These are phyloP conservation scores for Senecio squalidus DNA, from an alignment of 140 eudicot genomes.

Conservation along the genomic window DNA sequence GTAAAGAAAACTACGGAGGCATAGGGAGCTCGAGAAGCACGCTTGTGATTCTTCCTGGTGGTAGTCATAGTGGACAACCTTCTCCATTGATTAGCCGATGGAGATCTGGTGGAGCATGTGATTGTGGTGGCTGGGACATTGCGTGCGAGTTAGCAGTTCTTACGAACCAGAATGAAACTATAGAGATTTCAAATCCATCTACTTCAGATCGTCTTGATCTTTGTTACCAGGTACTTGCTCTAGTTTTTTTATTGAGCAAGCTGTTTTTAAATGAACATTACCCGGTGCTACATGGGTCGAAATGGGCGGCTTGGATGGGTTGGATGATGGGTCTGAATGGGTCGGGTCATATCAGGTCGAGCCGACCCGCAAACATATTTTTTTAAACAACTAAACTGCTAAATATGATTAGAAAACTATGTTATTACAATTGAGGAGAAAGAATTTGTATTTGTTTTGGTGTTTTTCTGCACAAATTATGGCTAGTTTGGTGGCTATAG, in stretches of 20 bases:
- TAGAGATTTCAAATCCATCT: not conserved
- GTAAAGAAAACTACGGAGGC: conserved; percentile 20
- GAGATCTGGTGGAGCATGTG: conserved; percentile 83
- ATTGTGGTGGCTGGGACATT: conserved; percentile 95
- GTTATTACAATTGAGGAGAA: no score
- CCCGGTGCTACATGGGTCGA: not conserved
- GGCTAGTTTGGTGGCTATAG: no score
- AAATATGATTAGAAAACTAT: no score
- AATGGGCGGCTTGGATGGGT: not conserved
- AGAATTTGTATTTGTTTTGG: no score
- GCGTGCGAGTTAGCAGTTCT: conserved; percentile 62
- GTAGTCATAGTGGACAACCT: conserved; percentile 58
- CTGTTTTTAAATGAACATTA: not conserved
- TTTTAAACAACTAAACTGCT: no score
- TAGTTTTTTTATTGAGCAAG: not conserved
- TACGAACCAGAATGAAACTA: conserved; percentile 20
- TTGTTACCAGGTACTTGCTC: conserved; percentile 46
- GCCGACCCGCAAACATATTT: no score
- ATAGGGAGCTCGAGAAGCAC: conserved; percentile 31
- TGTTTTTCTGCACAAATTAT: no score
- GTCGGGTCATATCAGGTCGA: no score
- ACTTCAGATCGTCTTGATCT: conserved; percentile 36
- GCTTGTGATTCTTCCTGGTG: conserved; percentile 65
- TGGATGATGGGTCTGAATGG: not conserved
- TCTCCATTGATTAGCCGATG: conserved; percentile 43